Evolutionary conservation across 192 early-diverging fungal species (phyloP), one percentile per base, ranked within the genome.

Genomic region (Podila horticola): DNA sequence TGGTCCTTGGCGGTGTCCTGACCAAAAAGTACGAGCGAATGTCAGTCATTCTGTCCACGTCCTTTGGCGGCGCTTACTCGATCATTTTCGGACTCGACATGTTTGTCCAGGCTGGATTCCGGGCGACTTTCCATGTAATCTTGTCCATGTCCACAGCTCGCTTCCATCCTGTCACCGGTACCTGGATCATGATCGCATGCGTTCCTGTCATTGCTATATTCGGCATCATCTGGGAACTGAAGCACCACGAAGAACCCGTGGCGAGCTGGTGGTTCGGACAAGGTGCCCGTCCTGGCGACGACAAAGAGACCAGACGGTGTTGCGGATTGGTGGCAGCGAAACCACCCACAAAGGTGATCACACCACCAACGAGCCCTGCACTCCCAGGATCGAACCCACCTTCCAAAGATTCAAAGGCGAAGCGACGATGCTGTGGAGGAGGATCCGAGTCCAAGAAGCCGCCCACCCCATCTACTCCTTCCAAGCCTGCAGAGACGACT

Each of bases 51-150:
- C 1, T 84, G 4, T 67, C 83, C 6, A 84, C 83, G 4, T 84
- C 83, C 4, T 28, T 82, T 33, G 83, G 67, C 3, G 83, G 83
- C 20, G 72, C 83, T 1, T 84, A 82, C 50, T 68, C 65, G 4
- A 66, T 82, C 10, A 71, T 84, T 64, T 84, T 76, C 69, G 83
- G 83, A 65, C 31, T 84, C 3, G 83, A 84, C 55, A 75, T 75
- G 74, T 84, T 84, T 73, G 77, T 75, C 10, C 74, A 75, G 52
- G 57, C 66, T 48, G 66, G 64, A 26, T 84, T 82, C 62, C 50
- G 73, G n/a, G 59, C 63, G 3, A 76, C 75, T 2, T 77, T 84
- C 61, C 69, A 84, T 64, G 69, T 84, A 17, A 73, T 72, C 41
- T 64, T 72, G 31, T 69, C 73, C 5, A 73, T 82, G 34, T 74